phyloP scores from a whole-genome alignment of 345 rosid genomes.

The Eucalyptus polybractea region DNA sequence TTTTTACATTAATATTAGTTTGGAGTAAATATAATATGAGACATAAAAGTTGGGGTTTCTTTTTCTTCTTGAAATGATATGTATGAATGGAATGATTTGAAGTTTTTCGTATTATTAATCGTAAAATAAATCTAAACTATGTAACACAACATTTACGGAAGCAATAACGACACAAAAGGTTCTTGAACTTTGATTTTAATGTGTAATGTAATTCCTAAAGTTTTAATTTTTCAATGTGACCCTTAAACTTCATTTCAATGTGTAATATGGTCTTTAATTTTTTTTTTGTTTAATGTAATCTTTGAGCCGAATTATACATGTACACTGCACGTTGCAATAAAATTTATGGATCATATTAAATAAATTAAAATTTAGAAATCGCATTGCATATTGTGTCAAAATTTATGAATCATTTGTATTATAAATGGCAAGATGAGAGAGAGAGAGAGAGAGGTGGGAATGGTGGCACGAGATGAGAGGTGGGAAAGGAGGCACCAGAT shows the following conservation, averaged over 20 bases:
- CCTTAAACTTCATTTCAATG: rapidly evolving
- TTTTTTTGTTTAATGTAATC: no score
- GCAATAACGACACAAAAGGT: rapidly evolving
- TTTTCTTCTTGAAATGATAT: no score
- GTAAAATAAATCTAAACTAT: neutral
- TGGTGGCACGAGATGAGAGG: neutral
- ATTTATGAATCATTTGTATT: no score
- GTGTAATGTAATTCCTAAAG: rapidly evolving
- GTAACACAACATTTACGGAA: neutral
- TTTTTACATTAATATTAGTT: neutral
- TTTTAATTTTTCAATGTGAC: no score
- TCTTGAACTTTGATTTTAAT: neutral
- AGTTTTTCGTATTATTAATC: neutral
- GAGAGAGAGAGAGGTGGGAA: neutral
- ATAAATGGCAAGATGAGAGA: neutral
- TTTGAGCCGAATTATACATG: no score
- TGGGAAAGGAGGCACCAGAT: neutral
- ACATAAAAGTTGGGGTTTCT: neutral
- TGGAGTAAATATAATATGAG: neutral
- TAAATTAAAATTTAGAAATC: no score
- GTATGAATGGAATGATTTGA: neutral
- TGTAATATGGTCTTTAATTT: rapidly evolving
- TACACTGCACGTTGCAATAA: rapidly evolving
- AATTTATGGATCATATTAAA: no score
- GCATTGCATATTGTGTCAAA: rapidly evolving